Conservation (phyloP, 768 basidiomycete genomes). For the Antrodiella citrinella region DNA sequence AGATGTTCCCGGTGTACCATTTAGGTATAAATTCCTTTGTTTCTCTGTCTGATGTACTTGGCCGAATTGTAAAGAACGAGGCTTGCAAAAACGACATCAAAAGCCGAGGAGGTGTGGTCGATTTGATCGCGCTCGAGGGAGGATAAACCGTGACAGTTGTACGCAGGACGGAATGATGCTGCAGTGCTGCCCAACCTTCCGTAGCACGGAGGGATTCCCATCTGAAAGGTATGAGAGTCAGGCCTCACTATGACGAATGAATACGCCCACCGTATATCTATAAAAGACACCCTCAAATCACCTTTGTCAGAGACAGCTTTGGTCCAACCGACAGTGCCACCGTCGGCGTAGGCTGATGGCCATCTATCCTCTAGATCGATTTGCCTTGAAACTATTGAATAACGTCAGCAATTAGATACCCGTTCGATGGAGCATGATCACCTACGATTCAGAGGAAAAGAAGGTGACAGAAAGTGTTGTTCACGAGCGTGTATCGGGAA, state of each 20-base stretch:
- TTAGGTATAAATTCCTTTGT: constrained; percentile 24
- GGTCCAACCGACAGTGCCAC: constrained; percentile 53
- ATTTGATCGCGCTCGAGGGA: constrained; percentile 16
- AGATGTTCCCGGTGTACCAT: constrained; percentile 89
- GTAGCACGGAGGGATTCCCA: constrained; percentile 67
- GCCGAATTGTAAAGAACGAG: constrained; percentile 68
- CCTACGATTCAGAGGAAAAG: constrained; percentile 62
- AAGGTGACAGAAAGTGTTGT: constrained; percentile 74
- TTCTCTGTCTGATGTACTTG: constrained; percentile 27
- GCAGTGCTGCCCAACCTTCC: constrained; percentile 83
- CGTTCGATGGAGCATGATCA: constrained; percentile 4
- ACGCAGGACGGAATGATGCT: constrained; percentile 68
- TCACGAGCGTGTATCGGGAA: constrained; percentile 82
- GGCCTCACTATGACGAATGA: too few species aligned
- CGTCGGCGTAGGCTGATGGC: constrained; percentile 64
- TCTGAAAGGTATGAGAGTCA: constrained; percentile 25
- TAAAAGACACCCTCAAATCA: constrained; percentile 54
- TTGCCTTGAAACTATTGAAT: constrained; percentile 35
- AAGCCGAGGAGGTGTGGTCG: not conserved
- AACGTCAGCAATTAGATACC: constrained; percentile 7
- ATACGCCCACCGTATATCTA: constrained; percentile 50
- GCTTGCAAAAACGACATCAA: constrained; percentile 52
- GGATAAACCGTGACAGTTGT: constrained; percentile 55
- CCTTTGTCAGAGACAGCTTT: constrained; percentile 36
- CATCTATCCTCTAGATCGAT: constrained; percentile 44